Evolutionary conservation across 1,139 yeast genomes (phyloP), one percentile per base, ranked within the genome.

Genomic region (Saccharomyces pastorianus): DNA sequence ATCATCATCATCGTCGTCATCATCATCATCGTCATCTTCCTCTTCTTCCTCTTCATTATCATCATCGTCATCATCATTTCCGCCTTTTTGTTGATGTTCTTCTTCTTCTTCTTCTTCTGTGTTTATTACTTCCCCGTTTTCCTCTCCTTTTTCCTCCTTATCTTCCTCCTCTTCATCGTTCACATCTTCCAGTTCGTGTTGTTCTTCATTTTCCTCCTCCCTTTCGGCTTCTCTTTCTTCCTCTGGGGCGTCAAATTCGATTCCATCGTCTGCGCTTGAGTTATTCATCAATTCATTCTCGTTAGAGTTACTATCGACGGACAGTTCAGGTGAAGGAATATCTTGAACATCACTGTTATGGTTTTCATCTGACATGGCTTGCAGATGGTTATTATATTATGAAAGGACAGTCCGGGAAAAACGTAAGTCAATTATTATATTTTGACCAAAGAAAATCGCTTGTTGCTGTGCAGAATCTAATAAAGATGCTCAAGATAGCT

Each of bases 151-250:
- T 27, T 52, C 59, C 41, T 50, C 58, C 27, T 58, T 57, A 49
- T 61, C 64, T 46, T 57, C 61, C 50, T 62, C 63, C 56, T 59
- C 58, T 52, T 56, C 44, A 54, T 60, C 53, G 52, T 58, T 54
- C 56, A 55, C 61, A 57, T 56, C 63, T 58, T 57, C 64, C 49
- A 58, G 59, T 52, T 60, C 60, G 14, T 52, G 51, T 49, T 56
- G 55, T 50, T 61, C 59, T 49, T 63, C 63, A 34, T 56, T 59
- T 52, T 59, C 63, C 42, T 58, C 55, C 52, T 56, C 57, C 44
- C 58, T 52, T 27, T 58, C 59, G 4, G 44, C 51, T 20, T 50
- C 29, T 11, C 14, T 47, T 41, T 31, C 29, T 32, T 23, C 44
- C 6, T 32, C 29, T 20, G 34, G 9, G 6, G 32, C 14, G 13